A percentile compares a stretch with the other conserved stretches of the same genome.
These are phyloP conservation scores for Tolypocladium paradoxum DNA, from an alignment of 2,329 filamentous ascomycete genomes.

Conservation along the genomic window DNA sequence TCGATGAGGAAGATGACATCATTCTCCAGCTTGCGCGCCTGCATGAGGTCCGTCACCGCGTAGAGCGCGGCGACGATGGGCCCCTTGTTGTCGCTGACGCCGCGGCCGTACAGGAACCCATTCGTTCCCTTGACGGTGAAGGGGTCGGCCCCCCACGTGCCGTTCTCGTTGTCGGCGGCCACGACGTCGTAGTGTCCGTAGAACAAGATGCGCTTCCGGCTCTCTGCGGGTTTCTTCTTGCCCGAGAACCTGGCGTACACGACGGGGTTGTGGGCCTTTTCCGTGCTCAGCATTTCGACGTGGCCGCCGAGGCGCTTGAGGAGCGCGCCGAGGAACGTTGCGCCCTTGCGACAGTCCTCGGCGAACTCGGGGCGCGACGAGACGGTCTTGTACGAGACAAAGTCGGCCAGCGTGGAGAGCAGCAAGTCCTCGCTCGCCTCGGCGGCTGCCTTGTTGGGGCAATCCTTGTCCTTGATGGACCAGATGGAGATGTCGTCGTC, in stretches of 20 bases:
- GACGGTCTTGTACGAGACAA: conserved; percentile 85
- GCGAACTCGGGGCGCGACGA: conserved; percentile 78
- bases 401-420: conserved; percentile 66
- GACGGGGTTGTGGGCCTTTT: conserved; percentile 76
- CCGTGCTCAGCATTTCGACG: conserved; percentile 80
- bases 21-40: conserved; percentile 72
- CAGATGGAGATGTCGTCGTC: conserved; percentile 84
- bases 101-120: conserved; percentile 87
- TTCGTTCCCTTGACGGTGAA: conserved; percentile 85
- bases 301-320: conserved; percentile 88
- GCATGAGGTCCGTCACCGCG: conserved; percentile 79
- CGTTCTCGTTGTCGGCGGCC: conserved; percentile 69
- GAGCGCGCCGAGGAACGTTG: conserved; percentile 78
- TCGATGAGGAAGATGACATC: conserved; percentile 93
- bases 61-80: conserved; percentile 91
- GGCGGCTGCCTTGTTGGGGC: conserved; percentile 21
- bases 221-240: conserved; percentile 52
- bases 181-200: conserved; percentile 99
- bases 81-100: conserved; percentile 96
- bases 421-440: conserved; percentile 39
- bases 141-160: conserved; percentile 79
- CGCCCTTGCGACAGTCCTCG: conserved; percentile 85
- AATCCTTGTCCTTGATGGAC: conserved; percentile 48
- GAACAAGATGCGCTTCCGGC: conserved; percentile 81
- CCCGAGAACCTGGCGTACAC: conserved; percentile 82